Percentiles rank a stretch among this genome's conserved stretches.
Conservation (phyloP, 2,329 filamentous ascomycete species). For the Alternaria alternata region DNA sequence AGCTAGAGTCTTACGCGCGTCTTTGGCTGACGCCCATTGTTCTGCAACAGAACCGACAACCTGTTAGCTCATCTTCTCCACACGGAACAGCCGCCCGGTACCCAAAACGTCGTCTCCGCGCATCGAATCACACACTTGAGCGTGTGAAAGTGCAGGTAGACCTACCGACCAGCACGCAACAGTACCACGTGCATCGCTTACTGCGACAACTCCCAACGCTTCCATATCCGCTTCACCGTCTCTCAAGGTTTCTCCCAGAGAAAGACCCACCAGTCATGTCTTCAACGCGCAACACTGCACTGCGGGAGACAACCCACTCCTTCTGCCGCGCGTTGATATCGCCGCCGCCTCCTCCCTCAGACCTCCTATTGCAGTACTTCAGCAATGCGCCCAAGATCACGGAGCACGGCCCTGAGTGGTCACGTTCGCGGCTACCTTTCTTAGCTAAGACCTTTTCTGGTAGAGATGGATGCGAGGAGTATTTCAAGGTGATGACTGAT, state of each 20-base stretch:
- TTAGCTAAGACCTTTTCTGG: conserved; percentile 50
- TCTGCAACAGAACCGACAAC: conserved; percentile 15
- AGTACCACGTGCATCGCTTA: conserved; percentile 10
- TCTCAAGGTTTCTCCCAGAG: neutral
- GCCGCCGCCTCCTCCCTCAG: conserved; percentile 32
- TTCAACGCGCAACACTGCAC: conserved; percentile 21
- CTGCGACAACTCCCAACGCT: neutral
- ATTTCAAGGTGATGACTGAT: conserved; percentile 48
- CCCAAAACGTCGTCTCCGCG: conserved; percentile 7
- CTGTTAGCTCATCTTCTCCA: conserved; percentile 12
- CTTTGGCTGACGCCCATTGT: conserved; percentile 19
- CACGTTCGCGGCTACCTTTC: conserved; percentile 49
- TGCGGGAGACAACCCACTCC: conserved; percentile 34
- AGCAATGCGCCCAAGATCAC: conserved; percentile 45
- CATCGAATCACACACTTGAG: conserved; percentile 7
- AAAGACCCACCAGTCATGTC: conserved; percentile 17
- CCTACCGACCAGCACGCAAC: neutral
- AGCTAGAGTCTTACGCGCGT: conserved; percentile 20
- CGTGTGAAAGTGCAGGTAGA: neutral
- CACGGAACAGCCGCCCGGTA: conserved; percentile 12
- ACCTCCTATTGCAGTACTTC: conserved; percentile 42
- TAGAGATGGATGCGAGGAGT: conserved; percentile 47
- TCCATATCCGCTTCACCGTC: conserved; percentile 6
- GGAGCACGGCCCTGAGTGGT: conserved; percentile 54
- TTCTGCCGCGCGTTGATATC: conserved; percentile 44